phyloP scores from a whole-genome alignment of 1,139 yeast species.

The Tardiomyces blankii region DNA sequence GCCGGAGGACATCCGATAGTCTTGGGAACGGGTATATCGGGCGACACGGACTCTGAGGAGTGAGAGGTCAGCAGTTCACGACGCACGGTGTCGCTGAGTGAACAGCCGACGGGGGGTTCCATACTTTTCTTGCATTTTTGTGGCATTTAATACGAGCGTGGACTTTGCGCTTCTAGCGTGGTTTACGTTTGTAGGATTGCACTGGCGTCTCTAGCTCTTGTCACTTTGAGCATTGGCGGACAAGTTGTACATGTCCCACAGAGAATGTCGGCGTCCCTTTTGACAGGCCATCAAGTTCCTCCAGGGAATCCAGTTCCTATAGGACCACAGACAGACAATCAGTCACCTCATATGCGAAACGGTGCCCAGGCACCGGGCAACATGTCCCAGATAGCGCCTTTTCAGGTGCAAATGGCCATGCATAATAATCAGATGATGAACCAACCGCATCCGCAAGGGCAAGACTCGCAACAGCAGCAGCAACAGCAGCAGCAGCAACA shows the following conservation, averaged over 20 bases:
- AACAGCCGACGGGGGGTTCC: no score
- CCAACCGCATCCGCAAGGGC: conserved; percentile 27
- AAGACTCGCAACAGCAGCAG: conserved; percentile 7
- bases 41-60: no score
- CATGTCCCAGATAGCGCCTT: conserved; percentile 7
- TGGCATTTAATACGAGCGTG: no score
- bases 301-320: conserved; percentile 3
- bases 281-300: conserved; percentile 3
- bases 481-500: conserved; percentile 5
- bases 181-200: no score
- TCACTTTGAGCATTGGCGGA: no score
- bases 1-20: no score
- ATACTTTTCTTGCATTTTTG: no score
- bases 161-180: no score
- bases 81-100: no score
- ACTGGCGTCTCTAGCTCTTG: no score
- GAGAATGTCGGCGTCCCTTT: neutral
- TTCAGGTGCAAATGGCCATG: conserved; percentile 8
- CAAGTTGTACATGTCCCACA: neutral
- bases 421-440: conserved; percentile 6
- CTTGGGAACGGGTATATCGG: no score
- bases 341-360: neutral
- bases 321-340: neutral
- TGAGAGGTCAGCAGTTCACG: no score
- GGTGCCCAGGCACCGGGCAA: conserved; percentile 1